phyloP scores from a whole-genome alignment of 192 early-diverging fungal genomes.

The Linnemannia exigua region DNA sequence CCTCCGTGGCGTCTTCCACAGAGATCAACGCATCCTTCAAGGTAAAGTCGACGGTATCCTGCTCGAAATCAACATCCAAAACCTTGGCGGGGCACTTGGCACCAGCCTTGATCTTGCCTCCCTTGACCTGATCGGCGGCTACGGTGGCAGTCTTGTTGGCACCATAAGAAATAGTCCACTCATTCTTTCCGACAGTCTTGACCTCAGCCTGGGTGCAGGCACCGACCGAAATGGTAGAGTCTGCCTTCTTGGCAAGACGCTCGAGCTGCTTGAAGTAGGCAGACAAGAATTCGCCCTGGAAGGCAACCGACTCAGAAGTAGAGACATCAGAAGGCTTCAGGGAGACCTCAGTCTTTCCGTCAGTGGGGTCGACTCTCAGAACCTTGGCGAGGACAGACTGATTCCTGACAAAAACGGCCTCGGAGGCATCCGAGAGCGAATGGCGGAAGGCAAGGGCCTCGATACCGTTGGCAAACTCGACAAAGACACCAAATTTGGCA shows the following conservation, averaged over 20 bases:
- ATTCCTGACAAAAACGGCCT: conserved; percentile 66
- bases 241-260: conserved; percentile 40
- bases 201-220: conserved; percentile 60
- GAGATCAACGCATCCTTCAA: conserved; percentile 59
- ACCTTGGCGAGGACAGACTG: conserved; percentile 82
- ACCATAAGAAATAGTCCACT: conserved; percentile 60
- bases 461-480: conserved; percentile 71
- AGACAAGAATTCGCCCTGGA: conserved; percentile 65
- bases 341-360: conserved; percentile 66
- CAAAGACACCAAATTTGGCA: conserved; percentile 75
- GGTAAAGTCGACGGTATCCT: conserved; percentile 75
- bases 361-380: conserved; percentile 64
- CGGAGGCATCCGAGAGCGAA: conserved; percentile 69
- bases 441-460: conserved; percentile 72
- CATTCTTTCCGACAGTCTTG: conserved; percentile 63
- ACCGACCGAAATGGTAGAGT: conserved; percentile 50
- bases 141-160: conserved; percentile 69
- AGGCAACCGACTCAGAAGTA: conserved; percentile 56
- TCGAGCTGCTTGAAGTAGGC: conserved; percentile 65
- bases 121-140: conserved; percentile 69
- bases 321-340: conserved; percentile 75
- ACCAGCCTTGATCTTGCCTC: conserved; percentile 62
- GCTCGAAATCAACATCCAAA: conserved; percentile 78
- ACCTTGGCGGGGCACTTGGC: conserved; percentile 68
- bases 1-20: conserved; percentile 31